Evolutionary conservation across 2,329 filamentous ascomycete species (phyloP).

Genomic region (Sporothrix curviconia): DNA sequence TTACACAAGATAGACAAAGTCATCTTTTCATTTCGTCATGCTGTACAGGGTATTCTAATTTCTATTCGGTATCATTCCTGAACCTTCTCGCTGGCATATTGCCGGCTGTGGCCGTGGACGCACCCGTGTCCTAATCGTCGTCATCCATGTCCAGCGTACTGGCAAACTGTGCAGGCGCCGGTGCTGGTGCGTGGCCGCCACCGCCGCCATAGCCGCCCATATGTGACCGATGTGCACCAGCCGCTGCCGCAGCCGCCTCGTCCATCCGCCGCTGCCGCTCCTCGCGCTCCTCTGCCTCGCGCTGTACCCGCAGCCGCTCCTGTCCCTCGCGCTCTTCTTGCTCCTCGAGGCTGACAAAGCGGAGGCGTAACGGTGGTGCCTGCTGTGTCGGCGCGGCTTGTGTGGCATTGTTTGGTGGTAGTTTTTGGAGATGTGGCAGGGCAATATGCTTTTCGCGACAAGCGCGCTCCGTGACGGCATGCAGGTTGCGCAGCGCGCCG

Average conservation of each 20-base stretch:
- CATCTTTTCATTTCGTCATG: too few species aligned
- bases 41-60: too few species aligned
- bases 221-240: neutral
- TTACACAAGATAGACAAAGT: too few species aligned
- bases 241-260: slow-evolving; percentile 32
- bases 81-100: too few species aligned
- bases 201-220: neutral
- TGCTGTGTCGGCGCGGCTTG: slow-evolving; percentile 44
- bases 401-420: neutral
- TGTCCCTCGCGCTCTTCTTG: slow-evolving; percentile 53
- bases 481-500: slow-evolving; percentile 60
- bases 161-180: slow-evolving; percentile 18
- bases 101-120: too few species aligned
- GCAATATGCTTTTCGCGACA: neutral
- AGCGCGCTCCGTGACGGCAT: slow-evolving; percentile 38
- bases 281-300: slow-evolving; percentile 36
- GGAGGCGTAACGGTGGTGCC: slow-evolving; percentile 50
- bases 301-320: slow-evolving; percentile 39
- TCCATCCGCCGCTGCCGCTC: slow-evolving; percentile 40
- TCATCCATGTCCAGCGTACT: slow-evolving; percentile 20
- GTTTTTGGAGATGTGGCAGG: neutral
- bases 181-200: neutral
- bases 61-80: too few species aligned
- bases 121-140: slow-evolving; percentile 10
- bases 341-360: slow-evolving; percentile 34